A percentile compares a stretch with the other conserved stretches of the same genome.
phyloP scores from a whole-genome alignment of 495 filamentous ascomycete genomes.

The Tuber microsphaerosporum region DNA sequence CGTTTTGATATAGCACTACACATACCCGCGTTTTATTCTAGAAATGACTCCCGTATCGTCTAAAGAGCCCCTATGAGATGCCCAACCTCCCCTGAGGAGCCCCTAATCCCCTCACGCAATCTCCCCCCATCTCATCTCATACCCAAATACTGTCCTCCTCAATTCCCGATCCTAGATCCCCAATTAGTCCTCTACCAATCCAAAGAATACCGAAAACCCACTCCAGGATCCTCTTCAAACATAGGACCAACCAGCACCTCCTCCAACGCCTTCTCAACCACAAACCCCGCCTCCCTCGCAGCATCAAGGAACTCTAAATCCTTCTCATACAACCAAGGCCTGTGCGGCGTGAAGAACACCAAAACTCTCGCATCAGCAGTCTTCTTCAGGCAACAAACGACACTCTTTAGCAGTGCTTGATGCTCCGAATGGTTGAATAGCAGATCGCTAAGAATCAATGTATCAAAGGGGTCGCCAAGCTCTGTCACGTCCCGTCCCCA shows the following conservation, averaged over 20 bases:
- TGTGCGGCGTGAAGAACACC: constrained; percentile 89
- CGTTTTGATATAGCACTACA: not conserved
- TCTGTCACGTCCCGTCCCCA: constrained; percentile 61
- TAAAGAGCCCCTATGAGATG: not conserved
- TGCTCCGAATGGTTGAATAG: constrained; percentile 87
- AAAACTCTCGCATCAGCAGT: constrained; percentile 55
- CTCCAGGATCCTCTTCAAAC: constrained; percentile 79
- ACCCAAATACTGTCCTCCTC: constrained; percentile 74
- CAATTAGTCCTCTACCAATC: constrained; percentile 2
- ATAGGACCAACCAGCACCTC: constrained; percentile 72
- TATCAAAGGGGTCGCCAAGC: constrained; percentile 58
- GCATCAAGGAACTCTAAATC: constrained; percentile 81
- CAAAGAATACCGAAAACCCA: constrained; percentile 42
- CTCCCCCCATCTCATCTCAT: constrained; percentile 54
- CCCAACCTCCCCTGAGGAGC: not conserved
- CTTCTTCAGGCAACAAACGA: constrained; percentile 56
- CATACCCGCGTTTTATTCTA: not conserved
- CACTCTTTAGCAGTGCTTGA: constrained; percentile 61
- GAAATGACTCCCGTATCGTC: not conserved
- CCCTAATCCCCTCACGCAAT: not conserved
- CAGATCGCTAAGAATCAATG: constrained; percentile 78
- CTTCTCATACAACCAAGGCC: constrained; percentile 77
- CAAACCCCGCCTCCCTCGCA: constrained; percentile 59
- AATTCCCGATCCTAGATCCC: constrained; percentile 56
- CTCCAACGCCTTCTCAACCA: constrained; percentile 70